Base-by-base conservation (phyloP, 441 rosid species). In the Adansonia grandidieri region DNA sequence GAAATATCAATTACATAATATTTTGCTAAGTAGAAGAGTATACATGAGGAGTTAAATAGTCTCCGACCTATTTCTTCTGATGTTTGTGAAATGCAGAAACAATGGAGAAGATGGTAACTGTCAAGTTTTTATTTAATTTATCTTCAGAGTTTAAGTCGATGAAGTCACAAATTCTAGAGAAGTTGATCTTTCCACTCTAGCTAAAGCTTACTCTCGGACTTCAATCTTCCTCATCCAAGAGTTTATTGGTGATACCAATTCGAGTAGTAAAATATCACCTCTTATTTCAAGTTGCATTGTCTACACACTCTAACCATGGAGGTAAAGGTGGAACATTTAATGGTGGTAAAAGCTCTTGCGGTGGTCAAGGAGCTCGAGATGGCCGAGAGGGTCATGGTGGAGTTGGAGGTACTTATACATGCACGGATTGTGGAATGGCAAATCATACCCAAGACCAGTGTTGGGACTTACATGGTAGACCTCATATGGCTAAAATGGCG, bases 71-170 rank as follows among this genome's bases (percentile, higher is more conserved):
- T 7, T 17, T 57, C 61, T 57, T 6, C 62, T 57, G 24, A 57
- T 57, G 62, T 19, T 57, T 3, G 20, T 57, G 62, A 57, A 57
- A 57, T 57, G 62, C 61, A 57, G 62, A 53, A 53, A 15, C 58
- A 14, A 4, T 1, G 58, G 58, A 53, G 19, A 6, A 53, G 58
- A 53, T 53, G 58, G 19, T 6, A 57, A 22, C 7, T 17, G 4
- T 53, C 61, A 17, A 17, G 42, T 37, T 37, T 37, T 37, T 37
- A 37, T 37, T 37, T 37, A 4, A 37, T 37, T 37, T 37, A 37
- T 4, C 42, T 37, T 37, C 42, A 37, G 42, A 37, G 42, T 37
- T 37, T 37, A 37, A 37, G 42, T 37, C 42, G 42, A 4, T 37
- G 5, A 37, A 37, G 42, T 37, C 42, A 37, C 42, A 37, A 2